Evolutionary conservation across 208 protist genomes (phyloP).

Genomic region (Acanthamoeba healyi): DNA sequence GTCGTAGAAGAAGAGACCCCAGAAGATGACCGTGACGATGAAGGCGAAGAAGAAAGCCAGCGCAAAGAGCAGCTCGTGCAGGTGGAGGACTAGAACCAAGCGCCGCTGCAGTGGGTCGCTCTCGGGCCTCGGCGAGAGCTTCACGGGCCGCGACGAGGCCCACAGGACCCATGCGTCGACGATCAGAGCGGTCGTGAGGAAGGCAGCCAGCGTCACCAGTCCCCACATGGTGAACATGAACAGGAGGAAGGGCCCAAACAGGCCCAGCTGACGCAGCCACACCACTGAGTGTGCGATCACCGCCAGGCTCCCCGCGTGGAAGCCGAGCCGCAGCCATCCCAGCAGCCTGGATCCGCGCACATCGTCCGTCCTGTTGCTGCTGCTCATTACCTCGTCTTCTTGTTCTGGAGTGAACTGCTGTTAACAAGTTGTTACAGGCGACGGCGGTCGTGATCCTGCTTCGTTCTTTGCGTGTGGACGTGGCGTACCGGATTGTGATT

Average conservation of each 20-base stretch:
- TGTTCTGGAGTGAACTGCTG: neutral
- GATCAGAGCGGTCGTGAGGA: neutral
- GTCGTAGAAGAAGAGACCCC: constrained; percentile 48
- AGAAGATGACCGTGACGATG: neutral
- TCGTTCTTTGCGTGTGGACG: too few species aligned
- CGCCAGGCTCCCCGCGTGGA: neutral
- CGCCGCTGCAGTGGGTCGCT: neutral
- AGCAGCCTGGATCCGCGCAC: neutral
- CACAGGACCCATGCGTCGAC: neutral
- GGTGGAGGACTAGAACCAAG: neutral
- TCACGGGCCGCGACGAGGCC: neutral
- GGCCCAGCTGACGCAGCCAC: neutral
- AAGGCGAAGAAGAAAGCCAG: neutral
- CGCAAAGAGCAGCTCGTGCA: constrained; percentile 26
- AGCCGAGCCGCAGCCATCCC: neutral
- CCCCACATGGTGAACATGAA: constrained; percentile 59
- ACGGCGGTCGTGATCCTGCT: too few species aligned
- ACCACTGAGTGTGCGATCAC: neutral
- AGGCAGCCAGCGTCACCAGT: neutral
- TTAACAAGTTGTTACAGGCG: too few species aligned
- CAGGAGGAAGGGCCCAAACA: neutral
- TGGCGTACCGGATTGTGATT: too few species aligned
- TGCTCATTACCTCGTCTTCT: too few species aligned
- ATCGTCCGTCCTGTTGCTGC: neutral
- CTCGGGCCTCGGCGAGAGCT: neutral